Conservation (phyloP, 768 basidiomycete genomes). For the Leccinum arenicola region DNA sequence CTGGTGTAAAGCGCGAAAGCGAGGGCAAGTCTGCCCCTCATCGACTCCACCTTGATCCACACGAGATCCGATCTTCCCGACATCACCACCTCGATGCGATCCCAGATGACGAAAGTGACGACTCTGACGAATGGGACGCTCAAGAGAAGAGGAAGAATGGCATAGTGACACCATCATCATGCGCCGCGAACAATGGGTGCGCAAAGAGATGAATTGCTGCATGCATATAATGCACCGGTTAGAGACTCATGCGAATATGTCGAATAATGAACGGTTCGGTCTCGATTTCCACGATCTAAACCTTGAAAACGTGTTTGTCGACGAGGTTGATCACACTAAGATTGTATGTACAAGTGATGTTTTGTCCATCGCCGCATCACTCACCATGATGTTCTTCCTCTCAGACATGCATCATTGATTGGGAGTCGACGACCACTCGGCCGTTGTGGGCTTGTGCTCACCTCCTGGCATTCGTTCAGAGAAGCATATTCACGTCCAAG, state of each 20-base stretch:
- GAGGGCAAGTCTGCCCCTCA: conserved; percentile 78
- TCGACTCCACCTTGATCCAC: conserved; percentile 75
- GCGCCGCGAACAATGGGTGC: conserved; percentile 33
- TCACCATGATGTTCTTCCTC: neutral
- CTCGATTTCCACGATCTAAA: conserved; percentile 86
- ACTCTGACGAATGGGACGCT: no score
- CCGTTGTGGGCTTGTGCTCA: conserved; percentile 86
- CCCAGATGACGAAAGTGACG: no score
- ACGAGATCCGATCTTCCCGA: conserved; percentile 66
- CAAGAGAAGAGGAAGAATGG: conserved; percentile 50
- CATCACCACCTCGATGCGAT: conserved; percentile 48
- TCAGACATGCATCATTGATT: conserved; percentile 85
- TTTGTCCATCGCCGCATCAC: neutral
- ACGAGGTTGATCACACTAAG: conserved; percentile 58
- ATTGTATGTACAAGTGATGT: conserved; percentile 56
- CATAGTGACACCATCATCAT: conserved; percentile 61
- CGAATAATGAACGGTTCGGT: no score
- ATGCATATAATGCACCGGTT: no score
- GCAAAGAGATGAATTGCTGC: no score
- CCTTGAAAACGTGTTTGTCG: conserved; percentile 82
- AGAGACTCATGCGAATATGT: no score
- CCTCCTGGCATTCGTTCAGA: conserved; percentile 74
- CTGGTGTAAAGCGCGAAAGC: conserved; percentile 69
- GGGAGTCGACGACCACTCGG: conserved; percentile 87
- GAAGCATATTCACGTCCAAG: conserved; percentile 67